Evolutionary conservation across 2,329 filamentous ascomycete species (phyloP).

Genomic region (Endoconidiophora polonica): DNA sequence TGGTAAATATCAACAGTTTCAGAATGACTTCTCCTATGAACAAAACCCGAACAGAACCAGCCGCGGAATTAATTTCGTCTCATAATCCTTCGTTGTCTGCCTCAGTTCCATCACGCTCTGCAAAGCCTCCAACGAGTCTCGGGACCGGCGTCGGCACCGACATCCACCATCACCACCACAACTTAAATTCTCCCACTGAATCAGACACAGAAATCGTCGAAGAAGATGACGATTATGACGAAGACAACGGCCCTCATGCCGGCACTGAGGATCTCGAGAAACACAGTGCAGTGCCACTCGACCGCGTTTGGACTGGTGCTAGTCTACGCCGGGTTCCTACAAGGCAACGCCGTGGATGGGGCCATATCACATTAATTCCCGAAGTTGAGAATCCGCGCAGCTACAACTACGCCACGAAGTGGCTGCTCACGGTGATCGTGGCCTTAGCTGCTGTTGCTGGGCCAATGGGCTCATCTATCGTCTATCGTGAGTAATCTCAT

Average conservation of each 20-base stretch:
- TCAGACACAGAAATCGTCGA: slow-evolving; percentile 1
- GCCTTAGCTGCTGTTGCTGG: slow-evolving; percentile 61
- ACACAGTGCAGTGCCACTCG: background rate
- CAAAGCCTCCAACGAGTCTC: background rate
- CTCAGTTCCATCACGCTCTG: background rate
- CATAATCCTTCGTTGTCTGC: background rate
- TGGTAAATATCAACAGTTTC: no score
- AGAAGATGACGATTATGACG: background rate
- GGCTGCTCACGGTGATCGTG: slow-evolving; percentile 65
- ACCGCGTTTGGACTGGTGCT: background rate
- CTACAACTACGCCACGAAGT: slow-evolving; percentile 61
- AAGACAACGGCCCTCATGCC: background rate
- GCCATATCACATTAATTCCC: slow-evolving; percentile 30
- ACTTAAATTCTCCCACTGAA: background rate
- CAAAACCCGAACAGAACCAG: no score
- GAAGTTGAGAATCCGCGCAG: slow-evolving; percentile 64
- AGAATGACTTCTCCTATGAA: no score
- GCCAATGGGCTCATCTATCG: slow-evolving; percentile 70
- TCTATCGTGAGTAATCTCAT: slow-evolving; percentile 47
- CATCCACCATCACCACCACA: background rate
- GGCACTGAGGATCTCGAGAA: slow-evolving; percentile 2
- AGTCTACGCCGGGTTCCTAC: slow-evolving; percentile 6
- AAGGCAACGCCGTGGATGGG: slow-evolving; percentile 4
- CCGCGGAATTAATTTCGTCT: no score
- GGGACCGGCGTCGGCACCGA: background rate